These are phyloP conservation scores for Berkeleyomyces basicola DNA, from an alignment of 2,329 filamentous ascomycete genomes.

Conservation along the genomic window DNA sequence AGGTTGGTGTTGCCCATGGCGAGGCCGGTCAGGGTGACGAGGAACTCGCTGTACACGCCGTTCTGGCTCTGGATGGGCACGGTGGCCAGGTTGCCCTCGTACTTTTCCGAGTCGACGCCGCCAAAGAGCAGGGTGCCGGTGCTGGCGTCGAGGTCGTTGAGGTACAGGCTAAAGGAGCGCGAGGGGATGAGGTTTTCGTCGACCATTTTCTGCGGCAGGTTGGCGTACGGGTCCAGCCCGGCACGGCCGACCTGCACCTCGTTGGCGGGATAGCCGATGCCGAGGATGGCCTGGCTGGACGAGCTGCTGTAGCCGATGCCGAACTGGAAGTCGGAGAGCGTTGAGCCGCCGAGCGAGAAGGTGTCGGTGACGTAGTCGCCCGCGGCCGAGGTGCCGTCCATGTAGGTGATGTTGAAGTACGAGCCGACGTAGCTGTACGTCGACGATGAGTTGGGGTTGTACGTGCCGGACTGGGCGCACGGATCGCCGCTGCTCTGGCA, in stretches of 20 bases:
- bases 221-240: conserved; percentile 41
- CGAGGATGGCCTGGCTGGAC: conserved; percentile 57
- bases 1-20: conserved; percentile 27
- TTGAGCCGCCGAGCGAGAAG: conserved; percentile 39
- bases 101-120: conserved; percentile 53
- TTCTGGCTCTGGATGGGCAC: conserved; percentile 45
- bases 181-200: conserved; percentile 43
- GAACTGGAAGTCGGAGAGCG: conserved; percentile 46
- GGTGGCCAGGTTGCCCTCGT: conserved; percentile 43
- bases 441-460: conserved; percentile 53
- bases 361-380: conserved; percentile 73
- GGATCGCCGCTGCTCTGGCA: conserved; percentile 34
- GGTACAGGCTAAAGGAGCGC: conserved; percentile 57
- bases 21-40: conserved; percentile 51
- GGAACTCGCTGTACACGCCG: conserved; percentile 42
- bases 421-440: conserved; percentile 58
- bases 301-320: conserved; percentile 51
- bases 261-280: conserved; percentile 66
- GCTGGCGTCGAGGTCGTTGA: conserved; percentile 52
- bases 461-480: conserved; percentile 49
- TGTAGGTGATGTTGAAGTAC: conserved; percentile 76
- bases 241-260: conserved; percentile 54
- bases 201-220: conserved; percentile 50
- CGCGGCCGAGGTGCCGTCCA: conserved; percentile 58
- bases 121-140: conserved; percentile 58